These are phyloP conservation scores for Xylariaceae sp. DNA, from an alignment of 2,329 filamentous ascomycete genomes.

Conservation along the genomic window DNA sequence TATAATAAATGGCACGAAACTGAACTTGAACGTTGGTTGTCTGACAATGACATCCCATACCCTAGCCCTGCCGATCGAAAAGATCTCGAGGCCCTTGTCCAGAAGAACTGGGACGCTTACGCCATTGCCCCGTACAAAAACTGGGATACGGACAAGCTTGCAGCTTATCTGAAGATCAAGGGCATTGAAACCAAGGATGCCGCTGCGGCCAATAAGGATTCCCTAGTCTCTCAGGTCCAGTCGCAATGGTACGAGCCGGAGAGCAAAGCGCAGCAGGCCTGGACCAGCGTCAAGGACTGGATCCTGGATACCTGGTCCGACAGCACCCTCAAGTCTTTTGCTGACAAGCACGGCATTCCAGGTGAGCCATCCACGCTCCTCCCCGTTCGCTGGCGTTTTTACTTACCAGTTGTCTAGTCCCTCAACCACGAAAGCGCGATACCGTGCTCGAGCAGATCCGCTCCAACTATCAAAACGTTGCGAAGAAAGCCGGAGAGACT, in stretches of 20 bases:
- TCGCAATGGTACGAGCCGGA: slow-evolving; percentile 73
- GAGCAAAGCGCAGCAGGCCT: slow-evolving; percentile 69
- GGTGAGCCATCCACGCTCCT: slow-evolving; percentile 37
- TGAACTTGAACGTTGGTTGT: slow-evolving; percentile 94
- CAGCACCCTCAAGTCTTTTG: slow-evolving; percentile 88
- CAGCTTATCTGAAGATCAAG: slow-evolving; percentile 63
- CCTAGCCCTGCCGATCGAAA: slow-evolving; percentile 88
- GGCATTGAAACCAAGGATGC: slow-evolving; percentile 65
- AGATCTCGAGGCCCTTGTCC: slow-evolving; percentile 86
- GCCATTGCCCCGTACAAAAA: slow-evolving; percentile 69
- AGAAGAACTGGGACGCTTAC: slow-evolving; percentile 81
- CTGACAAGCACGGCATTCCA: slow-evolving; percentile 81
- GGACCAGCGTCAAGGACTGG: slow-evolving; percentile 76
- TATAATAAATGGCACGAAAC: slow-evolving; percentile 99
- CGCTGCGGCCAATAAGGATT: slow-evolving; percentile 64
- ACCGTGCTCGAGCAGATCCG: slow-evolving; percentile 72
- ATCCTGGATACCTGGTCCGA: slow-evolving; percentile 94
- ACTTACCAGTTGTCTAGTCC: slow-evolving; percentile 45
- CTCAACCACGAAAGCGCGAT: slow-evolving; percentile 83
- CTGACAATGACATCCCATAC: slow-evolving; percentile 86
- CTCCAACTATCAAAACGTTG: slow-evolving; percentile 72
- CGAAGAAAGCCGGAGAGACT: slow-evolving; percentile 71
- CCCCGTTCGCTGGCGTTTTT: not conserved
- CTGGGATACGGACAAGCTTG: slow-evolving; percentile 69
- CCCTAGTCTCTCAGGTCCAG: slow-evolving; percentile 65